A percentile compares a stretch with the other conserved stretches of the same genome.
These are phyloP conservation scores for Pythium rhizo-oryzae DNA, from an alignment of 352 stramenopile species.

Conservation along the genomic window DNA sequence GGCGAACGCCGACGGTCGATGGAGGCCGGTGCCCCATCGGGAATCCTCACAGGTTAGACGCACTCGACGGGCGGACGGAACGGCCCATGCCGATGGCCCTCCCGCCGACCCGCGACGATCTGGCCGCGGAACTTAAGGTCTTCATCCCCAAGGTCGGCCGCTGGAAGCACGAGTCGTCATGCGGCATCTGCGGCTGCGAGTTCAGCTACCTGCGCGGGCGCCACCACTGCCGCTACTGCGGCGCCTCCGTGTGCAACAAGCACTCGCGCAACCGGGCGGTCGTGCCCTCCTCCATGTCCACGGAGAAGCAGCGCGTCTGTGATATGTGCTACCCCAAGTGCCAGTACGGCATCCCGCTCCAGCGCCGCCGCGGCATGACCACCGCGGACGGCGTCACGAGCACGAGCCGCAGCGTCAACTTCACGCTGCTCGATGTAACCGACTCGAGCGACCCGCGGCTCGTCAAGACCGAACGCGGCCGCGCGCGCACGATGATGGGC, in stretches of 20 bases:
- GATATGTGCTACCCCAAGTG: conserved; percentile 69
- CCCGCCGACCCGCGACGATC: conserved; percentile 31
- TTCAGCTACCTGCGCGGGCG: conserved; percentile 70
- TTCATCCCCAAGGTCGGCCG: conserved; percentile 55
- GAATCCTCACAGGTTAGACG: neutral
- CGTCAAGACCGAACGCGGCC: conserved; percentile 16
- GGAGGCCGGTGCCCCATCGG: conserved; percentile 3
- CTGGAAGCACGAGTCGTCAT: conserved; percentile 65
- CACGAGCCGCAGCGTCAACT: conserved; percentile 13
- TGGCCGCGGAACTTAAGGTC: conserved; percentile 33
- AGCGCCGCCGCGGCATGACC: conserved; percentile 27
- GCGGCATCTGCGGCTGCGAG: conserved; percentile 54
- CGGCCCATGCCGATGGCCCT: conserved; percentile 21
- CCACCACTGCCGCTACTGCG: conserved; percentile 82
- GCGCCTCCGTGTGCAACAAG: conserved; percentile 70
- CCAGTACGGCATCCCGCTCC: conserved; percentile 32
- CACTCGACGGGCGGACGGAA: neutral
- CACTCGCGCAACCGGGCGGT: conserved; percentile 72
- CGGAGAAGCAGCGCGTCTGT: conserved; percentile 71
- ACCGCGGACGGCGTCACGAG: conserved; percentile 3
- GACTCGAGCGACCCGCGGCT: conserved; percentile 19
- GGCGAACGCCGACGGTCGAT: conserved; percentile 15
- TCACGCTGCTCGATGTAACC: conserved; percentile 17
- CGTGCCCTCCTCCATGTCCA: conserved; percentile 68
- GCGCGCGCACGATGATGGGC: conserved; percentile 19